Evolutionary conservation across 805 yeast genomes (phyloP).

Genomic region (Torulaspora microellipsoides): DNA sequence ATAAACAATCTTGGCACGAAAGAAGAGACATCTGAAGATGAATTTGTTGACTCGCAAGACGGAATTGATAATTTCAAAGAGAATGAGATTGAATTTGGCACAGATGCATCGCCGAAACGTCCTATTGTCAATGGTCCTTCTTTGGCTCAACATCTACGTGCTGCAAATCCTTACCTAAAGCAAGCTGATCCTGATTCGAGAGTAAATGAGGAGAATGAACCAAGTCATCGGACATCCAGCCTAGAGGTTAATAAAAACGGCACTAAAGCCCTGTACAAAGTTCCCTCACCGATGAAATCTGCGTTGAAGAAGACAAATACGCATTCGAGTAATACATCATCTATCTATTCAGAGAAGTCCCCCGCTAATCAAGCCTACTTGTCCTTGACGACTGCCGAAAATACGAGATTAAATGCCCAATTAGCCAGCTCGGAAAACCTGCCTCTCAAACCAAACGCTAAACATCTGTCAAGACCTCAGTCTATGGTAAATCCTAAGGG

Average conservation of each 20-base stretch:
- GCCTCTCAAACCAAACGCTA: slow-evolving; percentile 6
- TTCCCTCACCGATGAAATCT: slow-evolving; percentile 41
- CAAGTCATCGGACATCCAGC: neutral
- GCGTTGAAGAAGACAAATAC: slow-evolving; percentile 37
- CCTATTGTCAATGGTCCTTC: slow-evolving; percentile 8
- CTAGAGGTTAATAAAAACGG: neutral
- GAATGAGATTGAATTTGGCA: neutral
- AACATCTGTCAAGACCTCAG: slow-evolving; percentile 20
- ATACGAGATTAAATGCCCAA: slow-evolving; percentile 67
- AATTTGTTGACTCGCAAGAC: slow-evolving; percentile 7
- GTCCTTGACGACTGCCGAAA: slow-evolving; percentile 71
- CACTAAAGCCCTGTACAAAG: slow-evolving; percentile 8
- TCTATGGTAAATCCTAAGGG: slow-evolving; percentile 14
- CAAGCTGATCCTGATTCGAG: slow-evolving; percentile 1
- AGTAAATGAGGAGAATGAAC: neutral
- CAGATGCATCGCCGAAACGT: neutral
- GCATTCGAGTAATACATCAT: slow-evolving; percentile 18
- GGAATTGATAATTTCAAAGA: neutral
- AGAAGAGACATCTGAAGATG: neutral
- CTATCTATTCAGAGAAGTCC: slow-evolving; percentile 20
- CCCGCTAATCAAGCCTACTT: slow-evolving; percentile 63
- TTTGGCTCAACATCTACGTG: slow-evolving; percentile 48
- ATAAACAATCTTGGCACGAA: neutral
- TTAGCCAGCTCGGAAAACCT: slow-evolving; percentile 35
- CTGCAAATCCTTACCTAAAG: slow-evolving; percentile 30